These are phyloP conservation scores for Casaregolazyma lundiana DNA, from an alignment of 1,139 yeast species.

Conservation along the genomic window DNA sequence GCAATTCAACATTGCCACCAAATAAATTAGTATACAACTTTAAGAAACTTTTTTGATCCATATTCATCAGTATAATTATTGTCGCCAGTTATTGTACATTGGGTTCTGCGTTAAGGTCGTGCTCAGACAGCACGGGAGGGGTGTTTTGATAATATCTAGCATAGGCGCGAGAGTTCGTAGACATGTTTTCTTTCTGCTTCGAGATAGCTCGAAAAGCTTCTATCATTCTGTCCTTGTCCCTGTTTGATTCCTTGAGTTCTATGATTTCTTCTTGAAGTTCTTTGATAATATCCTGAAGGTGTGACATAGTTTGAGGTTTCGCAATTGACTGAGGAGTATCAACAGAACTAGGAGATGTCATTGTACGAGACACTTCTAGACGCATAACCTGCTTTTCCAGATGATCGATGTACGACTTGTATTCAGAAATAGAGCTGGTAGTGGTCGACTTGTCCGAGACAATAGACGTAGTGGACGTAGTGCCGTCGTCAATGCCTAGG, in stretches of 20 bases:
- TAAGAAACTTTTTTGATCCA: not conserved
- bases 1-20: conserved; percentile 5
- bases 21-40: not conserved
- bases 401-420: conserved; percentile 57
- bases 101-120: conserved; percentile 25
- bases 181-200: conserved; percentile 7
- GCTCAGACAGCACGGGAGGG: conserved; percentile 9
- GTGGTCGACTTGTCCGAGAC: conserved; percentile 10
- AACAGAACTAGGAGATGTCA: conserved; percentile 6
- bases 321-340: not conserved
- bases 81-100: conserved; percentile 31
- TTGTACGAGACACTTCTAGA: conserved; percentile 11
- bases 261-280: conserved; percentile 69
- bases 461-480: conserved; percentile 2
- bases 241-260: conserved; percentile 57
- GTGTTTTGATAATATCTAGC: conserved; percentile 8
- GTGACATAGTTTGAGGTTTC: conserved; percentile 15
- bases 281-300: conserved; percentile 35
- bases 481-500: conserved; percentile 15
- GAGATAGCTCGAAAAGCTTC: conserved; percentile 9
- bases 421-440: conserved; percentile 39
- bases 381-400: conserved; percentile 50
- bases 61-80: not conserved
- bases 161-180: conserved; percentile 9
- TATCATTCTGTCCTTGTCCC: conserved; percentile 73